Evolutionary conservation across 2,329 filamentous ascomycete genomes (phyloP).

Genomic region (Penicillium nordicum): DNA sequence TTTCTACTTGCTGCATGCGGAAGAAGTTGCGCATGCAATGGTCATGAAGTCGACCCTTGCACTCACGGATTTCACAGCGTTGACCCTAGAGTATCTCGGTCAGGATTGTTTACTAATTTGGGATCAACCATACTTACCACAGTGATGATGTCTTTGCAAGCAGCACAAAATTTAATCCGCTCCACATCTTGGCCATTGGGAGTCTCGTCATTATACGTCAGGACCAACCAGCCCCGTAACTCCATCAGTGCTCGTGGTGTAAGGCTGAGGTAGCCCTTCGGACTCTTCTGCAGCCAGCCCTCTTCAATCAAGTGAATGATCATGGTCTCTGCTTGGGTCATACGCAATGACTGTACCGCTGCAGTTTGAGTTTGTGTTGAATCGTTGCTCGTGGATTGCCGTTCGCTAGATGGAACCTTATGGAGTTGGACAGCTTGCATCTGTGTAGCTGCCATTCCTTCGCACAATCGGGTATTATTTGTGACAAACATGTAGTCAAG

Average conservation of each 20-base stretch:
- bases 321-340: conserved; percentile 71
- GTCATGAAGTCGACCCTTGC: conserved; percentile 69
- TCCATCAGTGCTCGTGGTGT: conserved; percentile 79
- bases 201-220: conserved; percentile 78
- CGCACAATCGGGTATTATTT: conserved; percentile 73
- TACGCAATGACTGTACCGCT: conserved; percentile 59
- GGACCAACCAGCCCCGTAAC: conserved; percentile 76
- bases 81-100: conserved; percentile 53
- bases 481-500: conserved; percentile 90
- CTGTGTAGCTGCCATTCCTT: conserved; percentile 76
- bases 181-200: conserved; percentile 56
- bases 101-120: conserved; percentile 1
- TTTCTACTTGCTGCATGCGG: conserved; percentile 58
- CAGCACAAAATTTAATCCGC: conserved; percentile 80
- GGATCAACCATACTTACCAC: conserved; percentile 46
- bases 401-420: conserved; percentile 41
- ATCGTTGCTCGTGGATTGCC: conserved; percentile 42
- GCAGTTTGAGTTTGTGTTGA: conserved; percentile 36
- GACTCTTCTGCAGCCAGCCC: conserved; percentile 79
- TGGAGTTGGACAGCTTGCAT: conserved; percentile 74
- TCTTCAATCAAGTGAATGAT: conserved; percentile 69
- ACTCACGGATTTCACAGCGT: conserved; percentile 67
- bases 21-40: conserved; percentile 73
- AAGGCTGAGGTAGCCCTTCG: conserved; percentile 68
- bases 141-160: conserved; percentile 87